Evolutionary conservation across 2,329 filamentous ascomycete species (phyloP).

Genomic region (Fusarium nodosum): DNA sequence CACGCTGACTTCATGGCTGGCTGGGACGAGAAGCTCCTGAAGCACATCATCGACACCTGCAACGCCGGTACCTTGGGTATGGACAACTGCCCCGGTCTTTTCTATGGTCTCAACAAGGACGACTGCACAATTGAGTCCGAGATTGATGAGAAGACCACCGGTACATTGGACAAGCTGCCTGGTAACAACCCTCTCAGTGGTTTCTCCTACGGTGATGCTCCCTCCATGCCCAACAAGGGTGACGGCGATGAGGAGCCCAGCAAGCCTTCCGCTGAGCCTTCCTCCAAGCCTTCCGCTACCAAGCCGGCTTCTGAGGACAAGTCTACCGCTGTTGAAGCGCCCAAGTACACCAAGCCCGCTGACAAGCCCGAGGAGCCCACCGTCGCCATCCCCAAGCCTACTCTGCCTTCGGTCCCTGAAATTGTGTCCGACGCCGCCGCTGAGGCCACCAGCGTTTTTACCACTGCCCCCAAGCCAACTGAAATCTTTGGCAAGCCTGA

Average conservation of each 20-base stretch:
- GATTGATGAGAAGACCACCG: constrained; percentile 61
- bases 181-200: constrained; percentile 68
- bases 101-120: constrained; percentile 64
- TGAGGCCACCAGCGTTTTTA: constrained; percentile 20
- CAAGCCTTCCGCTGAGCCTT: constrained; percentile 20
- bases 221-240: constrained; percentile 16
- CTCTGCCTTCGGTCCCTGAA: constrained; percentile 27
- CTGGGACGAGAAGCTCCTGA: constrained; percentile 76
- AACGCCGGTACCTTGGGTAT: constrained; percentile 71
- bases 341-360: constrained; percentile 27
- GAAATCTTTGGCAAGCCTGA: constrained; percentile 34
- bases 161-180: constrained; percentile 64
- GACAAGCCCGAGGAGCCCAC: constrained; percentile 23
- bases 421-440: constrained; percentile 40
- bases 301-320: constrained; percentile 27
- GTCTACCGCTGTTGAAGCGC: constrained; percentile 24
- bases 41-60: constrained; percentile 77
- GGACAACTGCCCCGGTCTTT: constrained; percentile 72
- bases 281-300: constrained; percentile 27
- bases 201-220: constrained; percentile 60
- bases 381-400: constrained; percentile 14
- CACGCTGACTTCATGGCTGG: constrained; percentile 81
- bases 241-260: constrained; percentile 24
- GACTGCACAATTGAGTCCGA: constrained; percentile 66
- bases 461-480: constrained; percentile 36